These are phyloP conservation scores for Phytophthora pseudosyringae DNA, from an alignment of 352 stramenopile species.

Conservation along the genomic window DNA sequence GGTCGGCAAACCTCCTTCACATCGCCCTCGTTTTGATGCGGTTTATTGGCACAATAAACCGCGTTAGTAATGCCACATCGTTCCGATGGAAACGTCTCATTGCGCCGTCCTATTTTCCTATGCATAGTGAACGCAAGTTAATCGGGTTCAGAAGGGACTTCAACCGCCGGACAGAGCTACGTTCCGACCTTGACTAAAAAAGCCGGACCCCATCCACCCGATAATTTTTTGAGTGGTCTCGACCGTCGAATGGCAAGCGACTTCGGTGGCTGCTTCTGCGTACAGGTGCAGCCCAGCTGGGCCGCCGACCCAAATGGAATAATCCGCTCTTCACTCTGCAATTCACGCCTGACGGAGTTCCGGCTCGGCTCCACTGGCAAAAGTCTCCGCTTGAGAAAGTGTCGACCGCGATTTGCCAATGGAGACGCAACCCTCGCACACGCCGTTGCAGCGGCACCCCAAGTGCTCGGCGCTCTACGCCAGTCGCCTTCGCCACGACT, in stretches of 20 bases:
- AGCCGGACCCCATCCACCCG: conserved; percentile 29
- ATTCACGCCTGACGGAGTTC: conserved; percentile 15
- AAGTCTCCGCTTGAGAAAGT: conserved; percentile 3
- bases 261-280: conserved; percentile 19
- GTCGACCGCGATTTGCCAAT: conserved; percentile 5
- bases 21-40: conserved; percentile 26
- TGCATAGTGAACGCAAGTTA: conserved; percentile 11
- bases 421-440: conserved; percentile 8
- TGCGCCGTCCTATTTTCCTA: conserved; percentile 12
- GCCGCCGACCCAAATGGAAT: conserved; percentile 18
- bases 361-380: not conserved
- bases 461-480: conserved; percentile 46
- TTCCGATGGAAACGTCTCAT: conserved; percentile 5
- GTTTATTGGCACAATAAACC: no score
- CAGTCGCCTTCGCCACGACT: conserved; percentile 6
- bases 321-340: conserved; percentile 18
- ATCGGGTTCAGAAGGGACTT: conserved; percentile 20
- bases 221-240: conserved; percentile 20
- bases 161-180: conserved; percentile 10
- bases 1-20: not conserved
- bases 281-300: conserved; percentile 13
- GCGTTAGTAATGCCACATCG: conserved; percentile 14
- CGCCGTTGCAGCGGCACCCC: conserved; percentile 37
- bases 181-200: conserved; percentile 32
- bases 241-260: conserved; percentile 12